Percentiles rank a stretch among this genome's conserved stretches.
These are phyloP conservation scores for Gracilaria vermiculophylla DNA, from an alignment of 23 red algal genomes.

Conservation along the genomic window DNA sequence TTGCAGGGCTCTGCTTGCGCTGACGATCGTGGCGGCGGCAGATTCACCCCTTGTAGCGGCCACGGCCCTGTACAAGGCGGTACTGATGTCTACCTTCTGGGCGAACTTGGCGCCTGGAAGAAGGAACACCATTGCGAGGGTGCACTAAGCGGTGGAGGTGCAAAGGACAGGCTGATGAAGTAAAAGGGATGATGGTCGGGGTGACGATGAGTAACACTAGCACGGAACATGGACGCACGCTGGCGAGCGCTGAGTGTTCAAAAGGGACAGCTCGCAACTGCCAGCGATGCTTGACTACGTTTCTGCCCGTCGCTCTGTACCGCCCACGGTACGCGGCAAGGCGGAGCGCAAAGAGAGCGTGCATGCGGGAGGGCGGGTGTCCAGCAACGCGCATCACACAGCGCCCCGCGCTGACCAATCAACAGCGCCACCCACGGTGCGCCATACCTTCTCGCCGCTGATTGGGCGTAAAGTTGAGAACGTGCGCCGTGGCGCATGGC, in stretches of 20 bases:
- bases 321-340: too few relatives aligned
- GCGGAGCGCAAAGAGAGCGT: too few relatives aligned
- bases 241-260: too few relatives aligned
- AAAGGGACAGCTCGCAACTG: not conserved
- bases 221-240: too few relatives aligned
- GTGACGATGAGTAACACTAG: not conserved
- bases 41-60: conserved; percentile 17
- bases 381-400: too few relatives aligned
- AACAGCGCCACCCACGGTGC: not conserved
- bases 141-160: not conserved
- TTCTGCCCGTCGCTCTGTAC: not conserved
- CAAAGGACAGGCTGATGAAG: not conserved
- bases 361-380: too few relatives aligned
- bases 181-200: not conserved
- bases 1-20: conserved; percentile 36
- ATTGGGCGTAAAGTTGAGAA: not conserved
- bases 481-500: not conserved
- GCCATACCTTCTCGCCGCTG: not conserved
- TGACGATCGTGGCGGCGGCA: not conserved
- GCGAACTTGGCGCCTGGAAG: conserved; percentile 59
- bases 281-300: not conserved
- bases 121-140: conserved; percentile 23
- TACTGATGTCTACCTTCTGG: conserved; percentile 49
- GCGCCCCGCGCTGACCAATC: not conserved
- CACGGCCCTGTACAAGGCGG: conserved; percentile 37